Base-by-base conservation (phyloP, 768 basidiomycete species). In the Leccinum aurantiacum region DNA sequence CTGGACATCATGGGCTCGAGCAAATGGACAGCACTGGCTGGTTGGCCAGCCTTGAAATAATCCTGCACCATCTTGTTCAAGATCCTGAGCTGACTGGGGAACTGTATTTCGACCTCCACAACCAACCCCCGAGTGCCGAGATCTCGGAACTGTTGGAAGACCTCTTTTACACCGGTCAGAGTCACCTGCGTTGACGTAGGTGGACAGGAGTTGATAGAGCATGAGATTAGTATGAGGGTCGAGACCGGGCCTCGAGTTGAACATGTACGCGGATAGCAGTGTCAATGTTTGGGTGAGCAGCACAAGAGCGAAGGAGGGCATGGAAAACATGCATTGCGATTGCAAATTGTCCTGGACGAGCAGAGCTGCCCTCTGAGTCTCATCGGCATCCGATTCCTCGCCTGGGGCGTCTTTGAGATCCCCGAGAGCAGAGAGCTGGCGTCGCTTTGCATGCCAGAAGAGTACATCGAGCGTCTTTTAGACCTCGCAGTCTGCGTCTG, bases 61-160 rank as follows among this genome's bases (percentile, higher is more conserved):
- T 85, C 81, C 52, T 85, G 79, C 35, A 95, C 84, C 87, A 93
- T 91, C 65, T 82, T 77, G 64, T 91, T 90, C 84, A 84, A 93
- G 3, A 87, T 76, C n/a, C 77, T 69, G 50, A 88, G 74, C 54
- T 81, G 79, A 22, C 75, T 73, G 31, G 72, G 68, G 27, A 56
- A 60, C 52, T 59, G 50, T 27, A 59, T 54, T 14, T 60, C 72
- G 57, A 71, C 67, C 51, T 56, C 56, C 5, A 56, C 54, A 15
- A 70, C 55, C 8, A 67, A 71, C 7, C 79, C 80, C 0, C 69
- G 67, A 11, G 73, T 63, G 24, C 77, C 76, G 5, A 83, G 80
- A 13, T 69, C 53, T 49, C 75, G 70, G 71, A 84, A 93, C 53
- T 86, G 82, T 6, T 78, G 64, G 63, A 94, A 93, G 19, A 89